Evolutionary conservation across 2,329 filamentous ascomycete species (phyloP), one percentile per base, ranked within the genome.

Genomic region (Coleophoma crateriformis): DNA sequence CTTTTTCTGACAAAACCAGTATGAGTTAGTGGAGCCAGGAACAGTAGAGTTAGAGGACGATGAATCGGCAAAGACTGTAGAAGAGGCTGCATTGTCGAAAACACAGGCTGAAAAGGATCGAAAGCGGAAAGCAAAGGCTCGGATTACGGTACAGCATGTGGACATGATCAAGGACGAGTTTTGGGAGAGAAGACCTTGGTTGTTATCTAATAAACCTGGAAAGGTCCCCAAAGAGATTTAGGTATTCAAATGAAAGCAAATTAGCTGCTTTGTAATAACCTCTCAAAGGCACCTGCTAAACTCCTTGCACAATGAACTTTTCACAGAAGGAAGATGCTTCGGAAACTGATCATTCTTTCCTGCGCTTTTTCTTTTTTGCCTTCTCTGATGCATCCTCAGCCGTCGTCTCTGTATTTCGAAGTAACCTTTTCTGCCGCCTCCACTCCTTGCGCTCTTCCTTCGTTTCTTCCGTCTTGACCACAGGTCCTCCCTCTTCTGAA

Each of bases 141-240:
- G 78, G 46, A 84, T 99, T 42, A 80, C 88, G 34, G 77, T 95
- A 35, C 85, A 91, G 63, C 90, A 97, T 72, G 71, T 94, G 52
- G 94, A 99, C 70, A 88, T 99, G 61, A 97, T 99, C 69, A 90
- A 87, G 61, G 89, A 97, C 67, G 87, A 89, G 3, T 99, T 99
- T 64, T 99, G 94, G 94, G 78, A 89, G 55, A 78, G 77, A 60
- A 77, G 91, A 63, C 90, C 91, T 2, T 97, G 91, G 89, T 75
- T 94, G 50, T 65, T 91, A 47, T 88, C 85, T 1, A 85, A 86
- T 55, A 87, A 82, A 66, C 85, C 85, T 5, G 86, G 86, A 19
- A 85, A 80, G 61, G 73, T 85, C 58, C 83, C 83, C n/a, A 82
- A 81, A 62, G 77, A 82, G 52, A 51, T 60, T 48, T 66, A 54